A percentile compares a stretch with the other conserved stretches of the same genome.
These are phyloP conservation scores for Dunaliella primolecta DNA, from an alignment of 139 green algal genomes.

Conservation along the genomic window DNA sequence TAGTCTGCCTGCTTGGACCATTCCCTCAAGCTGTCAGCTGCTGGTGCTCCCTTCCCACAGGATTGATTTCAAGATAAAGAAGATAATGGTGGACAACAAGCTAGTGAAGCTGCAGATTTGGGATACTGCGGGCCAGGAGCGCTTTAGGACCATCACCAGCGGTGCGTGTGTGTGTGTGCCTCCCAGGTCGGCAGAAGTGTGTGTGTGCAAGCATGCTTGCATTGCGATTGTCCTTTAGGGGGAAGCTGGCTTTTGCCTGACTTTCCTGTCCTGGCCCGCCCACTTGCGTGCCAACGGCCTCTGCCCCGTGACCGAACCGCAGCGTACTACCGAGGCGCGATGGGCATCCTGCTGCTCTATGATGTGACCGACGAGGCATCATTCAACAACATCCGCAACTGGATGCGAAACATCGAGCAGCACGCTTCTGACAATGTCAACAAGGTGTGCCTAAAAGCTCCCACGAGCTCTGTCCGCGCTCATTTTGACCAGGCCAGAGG, in stretches of 20 bases:
- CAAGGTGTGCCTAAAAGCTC: slow-evolving; percentile 69
- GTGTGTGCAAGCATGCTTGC: too few species aligned
- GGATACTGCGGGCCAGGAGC: slow-evolving; percentile 97
- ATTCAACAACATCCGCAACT: slow-evolving; percentile 97
- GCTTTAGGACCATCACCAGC: slow-evolving; percentile 96
- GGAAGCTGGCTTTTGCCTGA: too few species aligned
- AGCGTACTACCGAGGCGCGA: slow-evolving; percentile 96
- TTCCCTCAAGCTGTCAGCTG: too few species aligned
- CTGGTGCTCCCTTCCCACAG: too few species aligned
- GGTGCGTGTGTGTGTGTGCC: slow-evolving; percentile 45
- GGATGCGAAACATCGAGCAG: slow-evolving; percentile 98
- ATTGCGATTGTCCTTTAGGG: too few species aligned
- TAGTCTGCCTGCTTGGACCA: not conserved
- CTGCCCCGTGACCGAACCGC: too few species aligned
- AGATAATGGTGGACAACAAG: slow-evolving; percentile 89
- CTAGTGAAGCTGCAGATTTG: slow-evolving; percentile 98
- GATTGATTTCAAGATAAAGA: slow-evolving; percentile 99
- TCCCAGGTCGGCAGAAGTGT: not conserved
- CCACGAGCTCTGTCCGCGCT: too few species aligned
- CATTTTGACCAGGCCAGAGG: too few species aligned
- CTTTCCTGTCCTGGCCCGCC: too few species aligned
- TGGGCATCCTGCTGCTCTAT: slow-evolving; percentile 97
- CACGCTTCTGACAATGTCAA: slow-evolving; percentile 93
- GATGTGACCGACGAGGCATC: slow-evolving; percentile 92
- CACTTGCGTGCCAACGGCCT: too few species aligned